These are phyloP conservation scores for Arachis hypogaea DNA, from an alignment of 306 rosid species.

Conservation along the genomic window DNA sequence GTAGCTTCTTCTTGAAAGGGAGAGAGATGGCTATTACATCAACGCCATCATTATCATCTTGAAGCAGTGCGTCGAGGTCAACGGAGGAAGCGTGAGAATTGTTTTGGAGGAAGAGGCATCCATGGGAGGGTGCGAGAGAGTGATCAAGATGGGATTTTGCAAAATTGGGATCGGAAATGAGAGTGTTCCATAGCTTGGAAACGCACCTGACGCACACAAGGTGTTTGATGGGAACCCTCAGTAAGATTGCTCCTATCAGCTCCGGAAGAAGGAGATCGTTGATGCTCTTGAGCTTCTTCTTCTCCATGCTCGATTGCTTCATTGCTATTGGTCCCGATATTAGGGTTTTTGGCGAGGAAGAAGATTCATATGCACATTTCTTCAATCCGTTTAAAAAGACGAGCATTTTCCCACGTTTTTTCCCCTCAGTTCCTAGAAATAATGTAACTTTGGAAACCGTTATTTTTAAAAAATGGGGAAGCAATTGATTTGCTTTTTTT, in stretches of 20 bases:
- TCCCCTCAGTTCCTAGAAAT: no score
- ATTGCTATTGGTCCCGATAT: not conserved
- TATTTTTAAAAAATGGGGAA: no score
- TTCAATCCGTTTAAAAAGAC: no score
- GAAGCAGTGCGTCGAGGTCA: not conserved
- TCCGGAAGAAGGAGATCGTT: not conserved
- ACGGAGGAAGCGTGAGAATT: not conserved
- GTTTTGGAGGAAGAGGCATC: not conserved
- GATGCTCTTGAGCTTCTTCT: not conserved
- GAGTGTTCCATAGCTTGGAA: conserved; percentile 4
- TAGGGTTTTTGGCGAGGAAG: not conserved
- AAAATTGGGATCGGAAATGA: conserved; percentile 9
- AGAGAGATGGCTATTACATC: not conserved
- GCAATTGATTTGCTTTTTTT: no score
- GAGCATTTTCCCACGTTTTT: no score
- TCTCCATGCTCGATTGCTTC: not conserved
- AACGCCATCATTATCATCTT: not conserved
- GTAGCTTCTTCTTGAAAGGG: not conserved
- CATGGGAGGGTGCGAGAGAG: not conserved
- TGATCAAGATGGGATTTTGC: not conserved
- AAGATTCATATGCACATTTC: not conserved
- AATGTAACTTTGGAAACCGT: no score
- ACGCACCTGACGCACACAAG: not conserved
- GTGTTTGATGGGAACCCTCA: not conserved
- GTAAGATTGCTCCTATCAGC: not conserved